Conservation (phyloP, 2,329 filamentous ascomycete genomes). For the Cyanodermella asteris region DNA sequence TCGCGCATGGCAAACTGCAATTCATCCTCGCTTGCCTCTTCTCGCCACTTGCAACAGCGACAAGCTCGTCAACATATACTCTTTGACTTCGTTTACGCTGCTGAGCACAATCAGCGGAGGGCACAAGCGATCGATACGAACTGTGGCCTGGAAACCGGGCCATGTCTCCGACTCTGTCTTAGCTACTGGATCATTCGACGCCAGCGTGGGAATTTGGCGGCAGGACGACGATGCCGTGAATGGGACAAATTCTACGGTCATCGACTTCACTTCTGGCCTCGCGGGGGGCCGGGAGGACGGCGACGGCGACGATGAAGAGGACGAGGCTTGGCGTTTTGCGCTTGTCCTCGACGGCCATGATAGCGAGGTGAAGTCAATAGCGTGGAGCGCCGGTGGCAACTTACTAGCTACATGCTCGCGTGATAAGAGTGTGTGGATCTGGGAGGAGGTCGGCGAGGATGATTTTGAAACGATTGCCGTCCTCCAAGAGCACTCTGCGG, state of each 20-base stretch:
- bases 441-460: slow-evolving; percentile 88
- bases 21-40: slow-evolving; percentile 71
- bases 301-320: slow-evolving; percentile 28
- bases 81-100: slow-evolving; percentile 55
- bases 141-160: slow-evolving; percentile 68
- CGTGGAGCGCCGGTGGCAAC: slow-evolving; percentile 51
- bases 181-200: slow-evolving; percentile 84
- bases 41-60: slow-evolving; percentile 72
- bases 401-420: slow-evolving; percentile 76
- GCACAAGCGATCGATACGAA: slow-evolving; percentile 75
- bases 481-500: slow-evolving; percentile 78
- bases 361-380: slow-evolving; percentile 67
- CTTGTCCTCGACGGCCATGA: slow-evolving; percentile 89
- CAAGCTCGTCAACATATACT: slow-evolving; percentile 78
- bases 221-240: slow-evolving; percentile 30
- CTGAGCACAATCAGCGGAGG: slow-evolving; percentile 66
- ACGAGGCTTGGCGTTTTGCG: slow-evolving; percentile 79
- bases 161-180: slow-evolving; percentile 48
- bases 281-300: slow-evolving; percentile 8
- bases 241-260: slow-evolving; percentile 10
- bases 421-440: slow-evolving; percentile 94
- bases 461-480: slow-evolving; percentile 96
- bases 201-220: slow-evolving; percentile 66
- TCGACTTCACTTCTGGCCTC: slow-evolving; percentile 7
- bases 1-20: slow-evolving; percentile 67